A percentile compares a stretch with the other conserved stretches of the same genome.
Evolutionary conservation across 345 rosid genomes (phyloP).

Genomic region (Moricandia moricandioides): DNA sequence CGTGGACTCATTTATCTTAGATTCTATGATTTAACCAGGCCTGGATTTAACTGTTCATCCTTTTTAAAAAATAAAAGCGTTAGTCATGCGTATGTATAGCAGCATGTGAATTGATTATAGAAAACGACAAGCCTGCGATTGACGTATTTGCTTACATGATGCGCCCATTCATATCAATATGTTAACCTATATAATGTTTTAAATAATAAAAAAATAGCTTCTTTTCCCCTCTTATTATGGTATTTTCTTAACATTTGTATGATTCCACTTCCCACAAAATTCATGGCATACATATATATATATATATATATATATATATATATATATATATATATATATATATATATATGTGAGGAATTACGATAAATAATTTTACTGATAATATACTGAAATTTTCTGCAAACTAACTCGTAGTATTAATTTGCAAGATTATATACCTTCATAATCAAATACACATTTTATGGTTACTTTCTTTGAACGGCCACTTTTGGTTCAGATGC

Average conservation of each 20-base stretch:
- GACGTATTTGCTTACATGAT: slow-evolving; percentile 11
- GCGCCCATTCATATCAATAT: not conserved
- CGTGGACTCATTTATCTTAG: not conserved
- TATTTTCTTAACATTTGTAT: no score
- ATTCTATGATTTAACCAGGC: not conserved
- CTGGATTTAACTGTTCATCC: not conserved
- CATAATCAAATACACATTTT: no score
- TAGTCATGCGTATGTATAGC: slow-evolving; percentile 19
- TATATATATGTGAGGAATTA: no score
- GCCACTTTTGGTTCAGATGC: not conserved
- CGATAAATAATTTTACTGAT: no score
- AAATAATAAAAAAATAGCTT: not conserved
- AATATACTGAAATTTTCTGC: no score
- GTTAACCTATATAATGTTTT: not conserved
- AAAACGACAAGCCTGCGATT: not conserved
- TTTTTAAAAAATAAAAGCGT: not conserved
- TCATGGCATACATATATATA: no score
- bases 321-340: no score
- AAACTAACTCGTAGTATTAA: no score
- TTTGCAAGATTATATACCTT: no score
- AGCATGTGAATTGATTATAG: slow-evolving; percentile 7
- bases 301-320: no score
- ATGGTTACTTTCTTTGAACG: not conserved
- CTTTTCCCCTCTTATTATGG: not conserved
- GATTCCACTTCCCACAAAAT: no score